Conservation (phyloP, 495 filamentous ascomycete species). For the Astrothelium macrocarpum region DNA sequence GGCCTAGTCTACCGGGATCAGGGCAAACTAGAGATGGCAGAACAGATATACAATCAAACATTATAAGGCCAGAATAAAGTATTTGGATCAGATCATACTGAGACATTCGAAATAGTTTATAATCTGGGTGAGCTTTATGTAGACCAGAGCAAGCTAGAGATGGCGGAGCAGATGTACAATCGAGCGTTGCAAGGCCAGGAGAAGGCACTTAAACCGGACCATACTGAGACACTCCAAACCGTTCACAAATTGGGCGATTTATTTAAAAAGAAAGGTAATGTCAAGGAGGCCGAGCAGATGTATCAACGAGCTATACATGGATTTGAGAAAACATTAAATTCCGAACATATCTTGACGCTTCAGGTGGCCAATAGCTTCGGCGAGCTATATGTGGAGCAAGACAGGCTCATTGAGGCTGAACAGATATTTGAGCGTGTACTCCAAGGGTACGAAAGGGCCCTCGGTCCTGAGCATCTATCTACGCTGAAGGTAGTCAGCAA, state of each 20-base stretch:
- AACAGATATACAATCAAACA: neutral
- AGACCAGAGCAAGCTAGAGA: constrained; percentile 2
- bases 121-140: neutral
- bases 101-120: neutral
- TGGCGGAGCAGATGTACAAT: neutral
- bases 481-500: constrained; percentile 34
- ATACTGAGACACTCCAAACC: neutral
- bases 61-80: neutral
- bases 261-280: neutral
- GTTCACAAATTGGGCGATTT: constrained; percentile 1
- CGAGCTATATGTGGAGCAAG: constrained; percentile 11
- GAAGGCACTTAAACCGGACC: neutral
- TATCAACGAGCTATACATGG: constrained; percentile 13
- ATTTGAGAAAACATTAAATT: constrained; percentile 8
- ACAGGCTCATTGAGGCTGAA: neutral
- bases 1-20: constrained; percentile 13
- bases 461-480: constrained; percentile 21
- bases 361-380: constrained; percentile 32
- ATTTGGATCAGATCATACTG: neutral
- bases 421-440: constrained; percentile 2
- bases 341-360: constrained; percentile 12
- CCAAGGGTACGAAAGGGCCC: neutral
- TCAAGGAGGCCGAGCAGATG: constrained; percentile 16
- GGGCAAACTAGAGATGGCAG: constrained; percentile 10
- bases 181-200: neutral